These are phyloP conservation scores for Exophiala sp. DNA, from an alignment of 2,329 filamentous ascomycete genomes.

Conservation along the genomic window DNA sequence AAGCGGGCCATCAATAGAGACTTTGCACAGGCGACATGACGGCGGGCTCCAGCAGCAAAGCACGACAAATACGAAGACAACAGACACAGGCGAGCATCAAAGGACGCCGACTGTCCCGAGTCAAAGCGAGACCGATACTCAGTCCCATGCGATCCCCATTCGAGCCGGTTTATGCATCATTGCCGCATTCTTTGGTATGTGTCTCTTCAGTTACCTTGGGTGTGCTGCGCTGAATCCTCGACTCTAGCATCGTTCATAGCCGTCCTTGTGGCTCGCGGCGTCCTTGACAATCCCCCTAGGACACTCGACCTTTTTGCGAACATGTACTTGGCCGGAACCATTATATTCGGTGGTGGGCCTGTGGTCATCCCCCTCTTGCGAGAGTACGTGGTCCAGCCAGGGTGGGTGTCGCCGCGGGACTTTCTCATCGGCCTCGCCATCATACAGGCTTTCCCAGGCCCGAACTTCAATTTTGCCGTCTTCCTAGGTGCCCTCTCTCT, in stretches of 20 bases:
- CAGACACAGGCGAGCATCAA: not conserved
- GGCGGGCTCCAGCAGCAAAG: not conserved
- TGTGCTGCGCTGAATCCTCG: not conserved
- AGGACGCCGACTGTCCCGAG: not conserved
- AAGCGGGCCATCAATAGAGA: not conserved
- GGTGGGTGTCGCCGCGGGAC: constrained; percentile 67
- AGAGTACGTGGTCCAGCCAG: constrained; percentile 60
- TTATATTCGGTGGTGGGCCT: constrained; percentile 63
- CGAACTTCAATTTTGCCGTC: constrained; percentile 50
- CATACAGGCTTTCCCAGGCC: constrained; percentile 65
- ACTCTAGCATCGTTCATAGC: constrained; percentile 50
- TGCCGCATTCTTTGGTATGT: constrained; percentile 48
- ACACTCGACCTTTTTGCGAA: constrained; percentile 65
- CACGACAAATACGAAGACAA: not conserved
- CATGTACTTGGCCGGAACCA: constrained; percentile 69
- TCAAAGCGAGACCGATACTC: constrained; percentile 5
- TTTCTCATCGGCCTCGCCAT: constrained; percentile 71
- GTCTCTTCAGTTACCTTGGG: not conserved
- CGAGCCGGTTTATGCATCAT: constrained; percentile 38
- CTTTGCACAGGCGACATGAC: not conserved
- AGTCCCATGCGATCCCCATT: constrained; percentile 35
- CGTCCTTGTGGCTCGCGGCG: constrained; percentile 40
- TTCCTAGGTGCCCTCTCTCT: constrained; percentile 55
- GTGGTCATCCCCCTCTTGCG: constrained; percentile 63
- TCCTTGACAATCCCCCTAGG: constrained; percentile 41